Conservation (phyloP, 2,329 filamentous ascomycete species). For the Hirsutella thompsonii region DNA sequence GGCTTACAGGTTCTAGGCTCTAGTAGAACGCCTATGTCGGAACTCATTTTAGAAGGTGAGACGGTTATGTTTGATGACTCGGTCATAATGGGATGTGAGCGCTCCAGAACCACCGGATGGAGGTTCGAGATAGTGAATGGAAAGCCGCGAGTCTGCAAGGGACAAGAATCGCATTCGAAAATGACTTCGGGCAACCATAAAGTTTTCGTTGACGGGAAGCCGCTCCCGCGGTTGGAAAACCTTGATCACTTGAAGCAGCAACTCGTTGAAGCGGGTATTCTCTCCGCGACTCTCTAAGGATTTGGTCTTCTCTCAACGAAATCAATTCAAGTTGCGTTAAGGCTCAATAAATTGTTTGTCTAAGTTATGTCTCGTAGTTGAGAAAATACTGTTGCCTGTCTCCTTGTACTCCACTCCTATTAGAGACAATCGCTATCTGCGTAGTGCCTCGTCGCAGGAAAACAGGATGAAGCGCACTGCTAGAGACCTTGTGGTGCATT, state of each 20-base stretch:
- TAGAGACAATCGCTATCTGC: not conserved
- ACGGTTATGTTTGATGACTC: not conserved
- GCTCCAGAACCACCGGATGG: not conserved
- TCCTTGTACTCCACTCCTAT: not conserved
- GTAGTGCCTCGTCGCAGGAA: not conserved
- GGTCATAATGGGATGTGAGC: not conserved
- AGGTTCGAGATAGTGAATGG: not conserved
- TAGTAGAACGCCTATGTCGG: not conserved
- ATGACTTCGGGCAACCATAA: too few relatives aligned
- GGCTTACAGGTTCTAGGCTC: conserved; percentile 1
- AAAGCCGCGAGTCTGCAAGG: not conserved
- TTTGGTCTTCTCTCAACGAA: not conserved
- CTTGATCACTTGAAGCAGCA: not conserved
- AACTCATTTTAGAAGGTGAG: conserved; percentile 1
- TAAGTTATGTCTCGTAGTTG: too few relatives aligned
- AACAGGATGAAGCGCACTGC: not conserved
- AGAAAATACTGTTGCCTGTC: too few relatives aligned
- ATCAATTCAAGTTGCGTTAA: not conserved
- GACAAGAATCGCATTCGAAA: too few relatives aligned
- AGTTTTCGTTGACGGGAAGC: not conserved
- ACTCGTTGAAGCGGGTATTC: not conserved
- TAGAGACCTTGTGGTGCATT: too few relatives aligned
- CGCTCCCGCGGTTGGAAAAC: not conserved
- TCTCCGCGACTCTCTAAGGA: not conserved
- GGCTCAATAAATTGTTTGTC: too few relatives aligned